Evolutionary conservation across 2,329 filamentous ascomycete species (phyloP).

Genomic region (Didymella arachidicola): DNA sequence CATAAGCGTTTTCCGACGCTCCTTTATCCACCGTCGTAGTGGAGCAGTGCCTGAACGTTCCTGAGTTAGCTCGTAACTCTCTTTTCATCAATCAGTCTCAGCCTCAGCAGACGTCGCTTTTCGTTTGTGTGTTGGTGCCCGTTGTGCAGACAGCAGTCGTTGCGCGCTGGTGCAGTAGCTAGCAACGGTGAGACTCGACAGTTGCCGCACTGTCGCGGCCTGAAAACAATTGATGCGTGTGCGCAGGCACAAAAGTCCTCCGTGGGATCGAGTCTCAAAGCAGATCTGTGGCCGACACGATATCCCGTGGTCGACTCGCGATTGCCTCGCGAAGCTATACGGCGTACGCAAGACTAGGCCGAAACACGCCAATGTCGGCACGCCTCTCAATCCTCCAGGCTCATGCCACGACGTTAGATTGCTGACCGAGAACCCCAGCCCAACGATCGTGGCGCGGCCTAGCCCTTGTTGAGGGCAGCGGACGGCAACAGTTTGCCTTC

Average conservation of each 20-base stretch:
- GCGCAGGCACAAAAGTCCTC: slow-evolving; percentile 19
- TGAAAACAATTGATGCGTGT: slow-evolving; percentile 27
- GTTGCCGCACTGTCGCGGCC: slow-evolving; percentile 22
- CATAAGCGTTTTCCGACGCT: slow-evolving; percentile 9
- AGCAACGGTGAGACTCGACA: slow-evolving; percentile 7
- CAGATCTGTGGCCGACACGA: slow-evolving; percentile 24
- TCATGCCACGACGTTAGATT: slow-evolving; percentile 22
- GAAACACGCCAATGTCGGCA: slow-evolving; percentile 27
- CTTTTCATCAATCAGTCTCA: slow-evolving; percentile 4
- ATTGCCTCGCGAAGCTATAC: slow-evolving; percentile 19
- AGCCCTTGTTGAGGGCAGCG: slow-evolving; percentile 3
- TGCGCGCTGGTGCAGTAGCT: slow-evolving; percentile 10
- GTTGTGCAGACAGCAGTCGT: slow-evolving; percentile 15
- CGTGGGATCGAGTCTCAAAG: slow-evolving; percentile 26
- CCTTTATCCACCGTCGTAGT: slow-evolving; percentile 12
- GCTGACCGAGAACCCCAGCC: slow-evolving; percentile 23
- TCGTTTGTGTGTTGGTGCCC: slow-evolving; percentile 10
- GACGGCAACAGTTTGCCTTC: slow-evolving; percentile 5
- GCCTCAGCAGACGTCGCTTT: slow-evolving; percentile 5
- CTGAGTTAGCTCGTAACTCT: slow-evolving; percentile 9
- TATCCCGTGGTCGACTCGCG: slow-evolving; percentile 30
- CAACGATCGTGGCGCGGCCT: slow-evolving; percentile 12
- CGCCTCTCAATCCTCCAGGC: slow-evolving; percentile 25
- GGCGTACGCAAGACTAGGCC: slow-evolving; percentile 28
- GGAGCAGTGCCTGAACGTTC: slow-evolving; percentile 18